Evolutionary conservation across 805 yeast genomes (phyloP).

Genomic region (Debaryomyces maramus): DNA sequence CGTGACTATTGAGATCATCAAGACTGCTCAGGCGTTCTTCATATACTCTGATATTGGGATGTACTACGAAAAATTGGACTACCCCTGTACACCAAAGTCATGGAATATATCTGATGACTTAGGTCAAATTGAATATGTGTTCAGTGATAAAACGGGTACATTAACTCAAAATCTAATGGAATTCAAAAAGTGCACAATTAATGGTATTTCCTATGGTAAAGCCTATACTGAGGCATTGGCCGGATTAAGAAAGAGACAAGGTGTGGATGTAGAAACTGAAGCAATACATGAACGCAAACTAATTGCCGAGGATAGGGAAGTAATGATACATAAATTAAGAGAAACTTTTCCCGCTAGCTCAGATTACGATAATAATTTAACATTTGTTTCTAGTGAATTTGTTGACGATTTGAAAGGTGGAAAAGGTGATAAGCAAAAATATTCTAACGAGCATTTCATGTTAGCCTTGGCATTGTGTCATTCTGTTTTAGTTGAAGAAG

Average conservation of each 20-base stretch:
- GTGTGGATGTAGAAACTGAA: conserved; percentile 70
- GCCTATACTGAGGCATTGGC: conserved; percentile 84
- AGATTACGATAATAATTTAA: conserved; percentile 58
- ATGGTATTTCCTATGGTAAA: conserved; percentile 69
- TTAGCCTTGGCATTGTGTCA: conserved; percentile 75
- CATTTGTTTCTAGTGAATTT: conserved; percentile 68
- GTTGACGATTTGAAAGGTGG: conserved; percentile 60
- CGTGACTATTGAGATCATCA: conserved; percentile 78
- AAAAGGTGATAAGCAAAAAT: conserved; percentile 52
- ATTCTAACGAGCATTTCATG: conserved; percentile 72
- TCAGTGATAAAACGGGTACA: conserved; percentile 85
- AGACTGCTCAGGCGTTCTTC: conserved; percentile 79
- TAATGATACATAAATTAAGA: conserved; percentile 49
- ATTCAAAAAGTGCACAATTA: conserved; percentile 75
- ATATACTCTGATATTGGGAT: conserved; percentile 72
- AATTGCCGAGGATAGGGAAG: conserved; percentile 56
- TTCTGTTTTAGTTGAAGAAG: conserved; percentile 70
- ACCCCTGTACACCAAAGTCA: conserved; percentile 80
- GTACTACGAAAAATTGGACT: conserved; percentile 69
- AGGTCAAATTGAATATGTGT: conserved; percentile 82
- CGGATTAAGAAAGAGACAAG: conserved; percentile 76
- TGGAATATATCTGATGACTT: conserved; percentile 86
- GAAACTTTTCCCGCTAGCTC: conserved; percentile 18
- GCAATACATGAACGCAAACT: conserved; percentile 49
- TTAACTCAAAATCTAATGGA: conserved; percentile 85